Conservation (phyloP, 345 rosid genomes). For the Arabidopsis suecica region DNA sequence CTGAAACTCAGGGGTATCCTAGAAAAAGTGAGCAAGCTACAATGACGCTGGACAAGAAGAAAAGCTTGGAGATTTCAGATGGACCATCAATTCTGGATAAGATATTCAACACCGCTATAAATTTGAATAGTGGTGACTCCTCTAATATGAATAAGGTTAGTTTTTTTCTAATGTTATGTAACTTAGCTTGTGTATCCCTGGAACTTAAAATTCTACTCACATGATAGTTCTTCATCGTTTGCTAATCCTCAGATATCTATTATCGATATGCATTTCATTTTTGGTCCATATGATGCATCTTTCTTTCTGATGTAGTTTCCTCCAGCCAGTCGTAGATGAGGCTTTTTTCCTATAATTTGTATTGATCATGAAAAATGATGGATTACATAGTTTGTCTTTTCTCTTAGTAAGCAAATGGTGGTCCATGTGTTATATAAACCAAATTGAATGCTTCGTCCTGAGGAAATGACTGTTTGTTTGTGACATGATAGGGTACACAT, state of each 20-base stretch:
- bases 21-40: constrained; percentile 54
- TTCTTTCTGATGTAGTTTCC: constrained; percentile 15
- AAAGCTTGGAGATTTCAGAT: constrained; percentile 50
- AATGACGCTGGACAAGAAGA: constrained; percentile 42
- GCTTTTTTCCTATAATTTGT: constrained; percentile 5
- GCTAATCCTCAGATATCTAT: constrained; percentile 9
- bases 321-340: constrained; percentile 4
- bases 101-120: constrained; percentile 65
- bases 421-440: constrained; percentile 23
- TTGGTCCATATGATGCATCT: constrained; percentile 5
- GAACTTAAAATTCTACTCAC: constrained; percentile 16
- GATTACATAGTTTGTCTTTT: constrained; percentile 16
- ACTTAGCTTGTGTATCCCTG: constrained; percentile 9
- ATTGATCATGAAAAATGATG: constrained; percentile 17
- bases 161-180: constrained; percentile 3
- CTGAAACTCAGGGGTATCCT: constrained; percentile 47
- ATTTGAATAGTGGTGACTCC: constrained; percentile 56
- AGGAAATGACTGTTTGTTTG: constrained; percentile 16
- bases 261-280: constrained; percentile 3
- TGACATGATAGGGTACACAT: constrained; percentile 16
- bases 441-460: constrained; percentile 9
- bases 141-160: constrained; percentile 58
- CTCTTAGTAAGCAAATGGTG: constrained; percentile 14
- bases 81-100: constrained; percentile 80
- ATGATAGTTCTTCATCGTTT: constrained; percentile 17